Evolutionary conservation across 495 filamentous ascomycete genomes (phyloP).

Genomic region (Xylaria intraflava): DNA sequence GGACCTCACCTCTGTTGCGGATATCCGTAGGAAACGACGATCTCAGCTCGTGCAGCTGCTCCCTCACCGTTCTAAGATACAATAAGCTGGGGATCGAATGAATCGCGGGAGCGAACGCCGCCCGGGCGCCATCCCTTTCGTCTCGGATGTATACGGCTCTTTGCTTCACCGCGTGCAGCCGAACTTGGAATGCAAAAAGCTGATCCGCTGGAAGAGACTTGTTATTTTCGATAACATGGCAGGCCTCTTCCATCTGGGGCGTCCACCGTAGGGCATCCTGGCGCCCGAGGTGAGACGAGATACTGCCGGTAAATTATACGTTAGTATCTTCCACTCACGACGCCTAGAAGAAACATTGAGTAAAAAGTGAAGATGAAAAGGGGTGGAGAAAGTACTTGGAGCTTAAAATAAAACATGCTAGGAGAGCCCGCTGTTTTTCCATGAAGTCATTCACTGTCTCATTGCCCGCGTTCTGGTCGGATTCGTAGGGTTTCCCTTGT

Average conservation of each 20-base stretch:
- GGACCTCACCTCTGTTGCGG: not conserved
- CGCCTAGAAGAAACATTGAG: not conserved
- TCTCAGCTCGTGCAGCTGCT: not conserved
- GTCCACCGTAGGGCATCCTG: conserved; percentile 33
- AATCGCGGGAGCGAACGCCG: not conserved
- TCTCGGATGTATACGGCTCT: conserved; percentile 8
- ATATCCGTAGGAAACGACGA: not conserved
- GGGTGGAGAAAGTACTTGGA: conserved; percentile 31
- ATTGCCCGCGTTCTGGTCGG: not conserved
- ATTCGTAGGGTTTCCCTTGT: conserved; percentile 15
- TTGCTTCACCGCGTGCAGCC: conserved; percentile 35
- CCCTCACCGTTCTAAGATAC: not conserved
- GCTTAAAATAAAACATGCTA: conserved; percentile 44
- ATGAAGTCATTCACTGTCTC: conserved; percentile 13
- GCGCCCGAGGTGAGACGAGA: conserved; percentile 27
- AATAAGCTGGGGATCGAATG: not conserved
- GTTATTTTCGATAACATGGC: conserved; percentile 15
- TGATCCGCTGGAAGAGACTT: conserved; percentile 35
- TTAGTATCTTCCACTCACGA: not conserved
- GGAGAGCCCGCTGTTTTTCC: conserved; percentile 45
- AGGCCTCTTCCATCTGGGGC: conserved; percentile 32
- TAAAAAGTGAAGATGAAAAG: not conserved
- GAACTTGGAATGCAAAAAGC: conserved; percentile 40
- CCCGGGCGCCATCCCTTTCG: not conserved
- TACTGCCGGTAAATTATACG: conserved; percentile 4